Evolutionary conservation across 176 grass and related monocot genomes (phyloP).

Genomic region (Sorghum bicolor): DNA sequence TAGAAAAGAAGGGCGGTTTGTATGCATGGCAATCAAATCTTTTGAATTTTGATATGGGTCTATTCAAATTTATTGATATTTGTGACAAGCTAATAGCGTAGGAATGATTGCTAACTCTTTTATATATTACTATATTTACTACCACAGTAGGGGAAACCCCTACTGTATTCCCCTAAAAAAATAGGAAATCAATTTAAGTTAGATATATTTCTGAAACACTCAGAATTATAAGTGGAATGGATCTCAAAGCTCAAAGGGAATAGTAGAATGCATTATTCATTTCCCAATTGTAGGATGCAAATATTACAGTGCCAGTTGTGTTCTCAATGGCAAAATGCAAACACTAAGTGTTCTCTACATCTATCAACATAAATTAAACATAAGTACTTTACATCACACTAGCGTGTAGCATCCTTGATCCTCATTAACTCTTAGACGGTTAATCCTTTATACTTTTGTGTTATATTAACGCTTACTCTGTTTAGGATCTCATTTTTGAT

Average conservation of each 20-base stretch:
- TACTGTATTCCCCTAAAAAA: not conserved
- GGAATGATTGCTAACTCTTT: not conserved
- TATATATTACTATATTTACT: not conserved
- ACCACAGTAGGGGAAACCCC: too few species aligned
- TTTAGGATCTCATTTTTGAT: not conserved
- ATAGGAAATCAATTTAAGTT: not conserved
- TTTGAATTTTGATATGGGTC: not conserved
- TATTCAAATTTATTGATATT: not conserved
- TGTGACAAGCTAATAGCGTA: not conserved
- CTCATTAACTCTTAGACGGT: not conserved
- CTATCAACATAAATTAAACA: conserved; percentile 21
- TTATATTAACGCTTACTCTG: not conserved
- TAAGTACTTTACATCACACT: not conserved
- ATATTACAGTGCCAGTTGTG: not conserved
- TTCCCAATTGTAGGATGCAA: not conserved
- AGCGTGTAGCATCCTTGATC: not conserved
- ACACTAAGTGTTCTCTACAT: not conserved
- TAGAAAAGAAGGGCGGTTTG: not conserved
- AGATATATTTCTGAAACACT: not conserved
- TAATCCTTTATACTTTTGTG: not conserved
- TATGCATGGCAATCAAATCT: not conserved
- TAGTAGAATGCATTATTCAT: not conserved
- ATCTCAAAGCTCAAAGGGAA: conserved; percentile 3
- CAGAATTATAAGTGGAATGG: conserved; percentile 6
- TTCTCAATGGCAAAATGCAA: conserved; percentile 18